These are phyloP conservation scores for Kitagawia praeruptora DNA, from an alignment of 129 eudicot genomes.

Conservation along the genomic window DNA sequence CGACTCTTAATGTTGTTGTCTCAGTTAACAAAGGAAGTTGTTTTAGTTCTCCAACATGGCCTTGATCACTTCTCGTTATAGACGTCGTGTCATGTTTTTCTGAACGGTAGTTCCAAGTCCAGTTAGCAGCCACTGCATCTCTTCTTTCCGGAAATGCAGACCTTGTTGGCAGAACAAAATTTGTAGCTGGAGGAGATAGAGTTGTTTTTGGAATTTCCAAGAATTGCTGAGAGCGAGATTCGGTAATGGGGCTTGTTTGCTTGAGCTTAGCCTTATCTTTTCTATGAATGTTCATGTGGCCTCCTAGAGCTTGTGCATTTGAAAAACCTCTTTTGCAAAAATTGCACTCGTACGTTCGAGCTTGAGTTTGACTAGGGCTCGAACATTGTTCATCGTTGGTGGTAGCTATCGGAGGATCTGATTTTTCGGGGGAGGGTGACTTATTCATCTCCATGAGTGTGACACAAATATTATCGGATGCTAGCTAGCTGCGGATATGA, in stretches of 20 bases:
- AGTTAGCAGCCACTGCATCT: neutral
- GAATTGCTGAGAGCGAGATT: neutral
- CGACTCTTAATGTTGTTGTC: neutral
- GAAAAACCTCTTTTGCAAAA: slow-evolving; percentile 26
- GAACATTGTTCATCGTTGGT: neutral
- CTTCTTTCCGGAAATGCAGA: neutral
- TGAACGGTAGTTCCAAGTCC: neutral
- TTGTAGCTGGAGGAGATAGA: neutral
- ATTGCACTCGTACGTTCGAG: slow-evolving; percentile 23
- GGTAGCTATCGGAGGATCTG: neutral
- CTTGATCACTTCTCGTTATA: neutral
- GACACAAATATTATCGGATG: neutral
- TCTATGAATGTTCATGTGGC: slow-evolving; percentile 31
- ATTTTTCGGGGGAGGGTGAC: slow-evolving; percentile 2
- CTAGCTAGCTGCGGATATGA: slow-evolving; percentile 10
- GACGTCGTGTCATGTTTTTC: neutral
- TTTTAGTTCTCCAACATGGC: neutral
- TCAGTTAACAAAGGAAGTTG: slow-evolving; percentile 18
- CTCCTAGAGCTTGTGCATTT: slow-evolving; percentile 27
- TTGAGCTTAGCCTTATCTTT: slow-evolving; percentile 26
- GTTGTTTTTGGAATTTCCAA: neutral
- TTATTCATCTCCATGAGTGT: slow-evolving; percentile 1
- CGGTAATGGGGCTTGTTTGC: neutral
- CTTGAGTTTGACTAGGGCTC: neutral
- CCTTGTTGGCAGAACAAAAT: slow-evolving; percentile 3